Conservation (phyloP, 1,284 basidiomycete species). For the Neolentinus lepideus region DNA sequence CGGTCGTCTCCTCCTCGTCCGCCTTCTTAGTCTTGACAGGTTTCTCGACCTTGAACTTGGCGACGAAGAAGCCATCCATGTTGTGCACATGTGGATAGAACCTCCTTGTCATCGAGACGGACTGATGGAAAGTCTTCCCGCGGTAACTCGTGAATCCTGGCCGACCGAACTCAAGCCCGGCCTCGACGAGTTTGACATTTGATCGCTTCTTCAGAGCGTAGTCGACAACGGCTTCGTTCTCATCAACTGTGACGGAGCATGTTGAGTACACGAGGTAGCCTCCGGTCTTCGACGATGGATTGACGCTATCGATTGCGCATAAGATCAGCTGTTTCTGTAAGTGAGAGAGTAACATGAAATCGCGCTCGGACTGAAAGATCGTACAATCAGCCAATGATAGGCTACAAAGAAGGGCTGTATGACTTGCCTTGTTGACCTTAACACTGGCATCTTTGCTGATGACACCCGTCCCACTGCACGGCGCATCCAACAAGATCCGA, state of each 20-base stretch:
- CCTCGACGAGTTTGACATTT: slow-evolving; percentile 92
- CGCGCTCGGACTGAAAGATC: slow-evolving; percentile 75
- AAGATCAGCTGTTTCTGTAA: slow-evolving; percentile 98
- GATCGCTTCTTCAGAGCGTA: slow-evolving; percentile 97
- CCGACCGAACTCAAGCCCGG: slow-evolving; percentile 89
- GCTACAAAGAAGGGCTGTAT: slow-evolving; percentile 1
- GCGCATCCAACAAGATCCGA: slow-evolving; percentile 92
- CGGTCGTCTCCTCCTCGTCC: slow-evolving; percentile 27
- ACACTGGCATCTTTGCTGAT: slow-evolving; percentile 98
- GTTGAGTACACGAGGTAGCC: slow-evolving; percentile 98
- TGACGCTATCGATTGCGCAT: slow-evolving; percentile 96
- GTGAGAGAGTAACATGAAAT: slow-evolving; percentile 92
- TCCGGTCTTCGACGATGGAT: slow-evolving; percentile 84
- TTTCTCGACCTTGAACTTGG: slow-evolving; percentile 93
- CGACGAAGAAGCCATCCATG: slow-evolving; percentile 99
- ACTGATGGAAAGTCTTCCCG: slow-evolving; percentile 83
- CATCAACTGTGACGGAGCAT: slow-evolving; percentile 96
- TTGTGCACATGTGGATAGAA: slow-evolving; percentile 91
- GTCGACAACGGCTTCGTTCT: slow-evolving; percentile 97
- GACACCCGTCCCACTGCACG: slow-evolving; percentile 97
- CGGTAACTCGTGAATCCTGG: slow-evolving; percentile 89
- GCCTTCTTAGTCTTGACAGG: slow-evolving; percentile 45
- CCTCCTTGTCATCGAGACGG: slow-evolving; percentile 76
- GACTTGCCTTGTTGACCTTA: slow-evolving; percentile 90
- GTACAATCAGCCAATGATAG: slow-evolving; percentile 1